Evolutionary conservation across 2,329 filamentous ascomycete genomes (phyloP).

Genomic region (Proliferodiscus dingleyae): DNA sequence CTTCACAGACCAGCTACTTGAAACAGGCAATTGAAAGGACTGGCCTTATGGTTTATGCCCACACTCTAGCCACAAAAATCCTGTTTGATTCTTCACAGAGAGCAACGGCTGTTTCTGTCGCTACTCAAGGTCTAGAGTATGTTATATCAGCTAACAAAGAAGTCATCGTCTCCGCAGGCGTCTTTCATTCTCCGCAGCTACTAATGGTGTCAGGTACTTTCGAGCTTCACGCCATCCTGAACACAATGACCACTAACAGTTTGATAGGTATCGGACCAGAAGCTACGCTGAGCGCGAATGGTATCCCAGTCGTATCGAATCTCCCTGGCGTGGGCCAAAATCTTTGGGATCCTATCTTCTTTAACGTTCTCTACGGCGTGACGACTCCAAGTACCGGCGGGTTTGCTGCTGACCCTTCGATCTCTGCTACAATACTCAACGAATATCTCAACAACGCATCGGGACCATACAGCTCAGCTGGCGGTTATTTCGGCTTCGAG

Average conservation of each 20-base stretch:
- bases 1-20: slow-evolving; percentile 11
- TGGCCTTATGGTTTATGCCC: slow-evolving; percentile 12
- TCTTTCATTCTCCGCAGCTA: slow-evolving; percentile 47
- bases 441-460: slow-evolving; percentile 9
- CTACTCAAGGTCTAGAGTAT: slow-evolving; percentile 13
- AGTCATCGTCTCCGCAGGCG: slow-evolving; percentile 43
- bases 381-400: slow-evolving; percentile 24
- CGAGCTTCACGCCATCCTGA: too few species aligned
- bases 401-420: slow-evolving; percentile 1
- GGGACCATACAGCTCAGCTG: slow-evolving; percentile 10
- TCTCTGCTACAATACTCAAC: slow-evolving; percentile 3
- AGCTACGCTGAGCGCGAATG: slow-evolving; percentile 37
- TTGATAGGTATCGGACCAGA: slow-evolving; percentile 39
- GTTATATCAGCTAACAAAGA: slow-evolving; percentile 20
- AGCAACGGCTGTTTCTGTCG: slow-evolving; percentile 38
- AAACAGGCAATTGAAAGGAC: slow-evolving; percentile 5
- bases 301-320: slow-evolving; percentile 42
- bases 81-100: slow-evolving; percentile 27
- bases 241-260: slow-evolving; percentile 42
- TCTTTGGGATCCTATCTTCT: slow-evolving; percentile 38
- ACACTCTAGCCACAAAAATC: slow-evolving; percentile 15
- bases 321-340: slow-evolving; percentile 48
- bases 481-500: slow-evolving; percentile 36
- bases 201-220: slow-evolving; percentile 18
- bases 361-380: slow-evolving; percentile 25